Percentiles rank a stretch among this genome's conserved stretches.
These are phyloP conservation scores for Jamesozyma piceae DNA, from an alignment of 805 yeast genomes.

Conservation along the genomic window DNA sequence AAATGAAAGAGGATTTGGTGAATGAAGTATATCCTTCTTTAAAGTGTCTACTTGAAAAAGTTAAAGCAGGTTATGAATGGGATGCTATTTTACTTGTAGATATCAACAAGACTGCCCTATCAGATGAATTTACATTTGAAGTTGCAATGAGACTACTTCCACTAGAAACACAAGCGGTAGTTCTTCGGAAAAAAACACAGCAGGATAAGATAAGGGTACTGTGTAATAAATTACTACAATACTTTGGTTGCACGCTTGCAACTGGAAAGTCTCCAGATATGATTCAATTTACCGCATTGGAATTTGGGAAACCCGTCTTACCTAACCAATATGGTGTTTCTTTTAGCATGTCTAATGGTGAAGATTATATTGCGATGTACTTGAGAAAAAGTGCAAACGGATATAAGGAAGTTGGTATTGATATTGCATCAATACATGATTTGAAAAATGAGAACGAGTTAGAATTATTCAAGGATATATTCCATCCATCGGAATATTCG, in stretches of 20 bases:
- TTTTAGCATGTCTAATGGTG: constrained; percentile 57
- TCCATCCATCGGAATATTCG: constrained; percentile 31
- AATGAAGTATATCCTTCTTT: too few species aligned
- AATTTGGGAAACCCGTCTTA: constrained; percentile 51
- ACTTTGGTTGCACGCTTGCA: constrained; percentile 33
- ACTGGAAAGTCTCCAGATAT: constrained; percentile 8
- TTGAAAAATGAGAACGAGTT: constrained; percentile 17
- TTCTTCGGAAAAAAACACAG: constrained; percentile 34
- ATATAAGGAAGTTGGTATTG: constrained; percentile 39
- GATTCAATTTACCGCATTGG: constrained; percentile 27
- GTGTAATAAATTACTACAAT: constrained; percentile 38
- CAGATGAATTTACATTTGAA: constrained; percentile 38
- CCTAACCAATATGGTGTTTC: constrained; percentile 19
- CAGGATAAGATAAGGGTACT: constrained; percentile 34
- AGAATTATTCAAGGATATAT: constrained; percentile 36
- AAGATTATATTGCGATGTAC: constrained; percentile 39
- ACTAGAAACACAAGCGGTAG: constrained; percentile 33
- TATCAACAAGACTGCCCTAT: constrained; percentile 8
- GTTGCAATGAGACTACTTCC: constrained; percentile 38
- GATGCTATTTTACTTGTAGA: constrained; percentile 5
- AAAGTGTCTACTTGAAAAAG: too few species aligned
- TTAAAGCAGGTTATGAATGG: too few species aligned
- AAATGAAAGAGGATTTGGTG: too few species aligned
- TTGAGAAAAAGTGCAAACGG: constrained; percentile 24
- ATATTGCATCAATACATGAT: constrained; percentile 34